phyloP scores from a whole-genome alignment of 2,329 filamentous ascomycete species.

The Fusarium beomiforme region DNA sequence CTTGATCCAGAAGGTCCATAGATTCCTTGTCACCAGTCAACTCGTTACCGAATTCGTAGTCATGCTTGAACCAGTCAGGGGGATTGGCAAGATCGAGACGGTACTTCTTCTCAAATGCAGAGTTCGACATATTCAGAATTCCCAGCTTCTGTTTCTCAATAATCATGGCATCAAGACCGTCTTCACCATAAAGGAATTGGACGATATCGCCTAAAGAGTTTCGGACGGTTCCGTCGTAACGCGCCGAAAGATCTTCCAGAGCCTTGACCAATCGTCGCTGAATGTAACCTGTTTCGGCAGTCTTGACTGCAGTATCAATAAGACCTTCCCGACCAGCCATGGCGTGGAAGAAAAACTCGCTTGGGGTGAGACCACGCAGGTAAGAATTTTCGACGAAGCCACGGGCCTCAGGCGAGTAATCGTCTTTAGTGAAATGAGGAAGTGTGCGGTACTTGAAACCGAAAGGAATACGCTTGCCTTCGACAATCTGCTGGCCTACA shows the following conservation, averaged over 20 bases:
- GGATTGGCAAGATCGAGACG: constrained; percentile 75
- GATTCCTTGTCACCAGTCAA: constrained; percentile 88
- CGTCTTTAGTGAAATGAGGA: constrained; percentile 98
- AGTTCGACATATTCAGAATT: constrained; percentile 81
- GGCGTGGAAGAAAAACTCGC: constrained; percentile 99
- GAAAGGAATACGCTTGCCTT: constrained; percentile 98
- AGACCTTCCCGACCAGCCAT: constrained; percentile 99
- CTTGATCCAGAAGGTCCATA: constrained; percentile 86
- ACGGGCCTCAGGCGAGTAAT: constrained; percentile 96
- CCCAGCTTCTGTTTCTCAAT: constrained; percentile 95
- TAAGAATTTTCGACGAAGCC: constrained; percentile 99
- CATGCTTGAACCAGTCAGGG: constrained; percentile 68
- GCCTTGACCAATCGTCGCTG: constrained; percentile 98
- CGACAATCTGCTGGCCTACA: constrained; percentile 97
- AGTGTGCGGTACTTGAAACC: constrained; percentile 98
- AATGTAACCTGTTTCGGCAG: constrained; percentile 98
- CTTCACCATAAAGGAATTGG: constrained; percentile 97
- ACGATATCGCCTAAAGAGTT: constrained; percentile 97
- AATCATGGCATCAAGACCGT: constrained; percentile 90
- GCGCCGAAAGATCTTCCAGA: constrained; percentile 95
- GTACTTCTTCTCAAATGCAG: constrained; percentile 82
- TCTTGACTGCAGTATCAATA: constrained; percentile 99
- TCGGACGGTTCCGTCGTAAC: constrained; percentile 96
- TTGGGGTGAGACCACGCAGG: constrained; percentile 90
- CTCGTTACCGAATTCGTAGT: constrained; percentile 81